Evolutionary conservation across 768 basidiomycete species (phyloP).

Genomic region (Dendrothele bispora): DNA sequence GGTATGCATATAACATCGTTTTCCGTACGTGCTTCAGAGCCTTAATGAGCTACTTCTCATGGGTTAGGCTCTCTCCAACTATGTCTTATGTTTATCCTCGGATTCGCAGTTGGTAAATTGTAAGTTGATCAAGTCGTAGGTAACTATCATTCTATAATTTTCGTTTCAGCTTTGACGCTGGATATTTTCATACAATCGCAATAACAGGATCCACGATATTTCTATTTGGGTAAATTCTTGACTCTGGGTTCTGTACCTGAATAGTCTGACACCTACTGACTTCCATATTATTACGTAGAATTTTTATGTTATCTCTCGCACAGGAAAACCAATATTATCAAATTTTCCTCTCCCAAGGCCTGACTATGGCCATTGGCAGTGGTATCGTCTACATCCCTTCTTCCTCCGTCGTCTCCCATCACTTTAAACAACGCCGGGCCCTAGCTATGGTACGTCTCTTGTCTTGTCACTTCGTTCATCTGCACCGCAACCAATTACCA

Average conservation of each 20-base stretch:
- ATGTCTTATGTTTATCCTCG: background rate
- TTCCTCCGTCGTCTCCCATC: conserved; percentile 5
- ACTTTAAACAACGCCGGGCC: background rate
- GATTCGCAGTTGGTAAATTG: background rate
- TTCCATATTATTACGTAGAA: background rate
- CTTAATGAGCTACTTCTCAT: background rate
- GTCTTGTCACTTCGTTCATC: too few species aligned
- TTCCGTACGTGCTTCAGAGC: too few species aligned
- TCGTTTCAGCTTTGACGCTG: conserved; percentile 1
- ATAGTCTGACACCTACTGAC: background rate
- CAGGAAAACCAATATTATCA: conserved; percentile 1
- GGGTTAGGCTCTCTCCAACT: background rate
- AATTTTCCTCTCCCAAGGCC: too few species aligned
- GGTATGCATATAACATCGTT: background rate
- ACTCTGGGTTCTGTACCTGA: too few species aligned
- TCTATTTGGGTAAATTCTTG: background rate
- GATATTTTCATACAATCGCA: background rate
- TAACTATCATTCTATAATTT: background rate
- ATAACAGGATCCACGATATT: background rate
- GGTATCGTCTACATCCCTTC: conserved; percentile 1
- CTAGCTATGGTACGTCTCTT: conserved; percentile 1
- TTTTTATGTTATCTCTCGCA: conserved; percentile 4
- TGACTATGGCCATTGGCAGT: conserved; percentile 4
- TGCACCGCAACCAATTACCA: too few species aligned
- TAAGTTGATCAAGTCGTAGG: background rate